Percentiles rank a stretch among this genome's conserved stretches.
Evolutionary conservation across 106 monocot species (phyloP).

Genomic region (Cymbidium sinense): DNA sequence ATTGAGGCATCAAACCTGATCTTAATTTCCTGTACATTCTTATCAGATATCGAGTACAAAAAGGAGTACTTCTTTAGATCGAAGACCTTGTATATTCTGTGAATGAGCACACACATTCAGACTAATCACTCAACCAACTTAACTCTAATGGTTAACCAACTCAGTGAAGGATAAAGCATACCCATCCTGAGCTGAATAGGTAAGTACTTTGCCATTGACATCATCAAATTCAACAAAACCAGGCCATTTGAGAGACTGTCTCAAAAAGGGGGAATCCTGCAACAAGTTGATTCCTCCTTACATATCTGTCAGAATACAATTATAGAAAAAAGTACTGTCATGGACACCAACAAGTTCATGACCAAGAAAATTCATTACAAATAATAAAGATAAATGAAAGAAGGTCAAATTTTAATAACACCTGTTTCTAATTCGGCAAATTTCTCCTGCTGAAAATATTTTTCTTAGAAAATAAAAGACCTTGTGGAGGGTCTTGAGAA

Average conservation of each 20-base stretch:
- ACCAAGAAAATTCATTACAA: neutral
- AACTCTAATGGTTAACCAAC: too few species aligned
- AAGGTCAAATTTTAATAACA: too few species aligned
- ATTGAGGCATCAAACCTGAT: slow-evolving; percentile 66
- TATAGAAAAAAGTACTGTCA: neutral
- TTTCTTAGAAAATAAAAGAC: too few species aligned
- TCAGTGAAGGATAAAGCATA: too few species aligned
- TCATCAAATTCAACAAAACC: slow-evolving; percentile 97
- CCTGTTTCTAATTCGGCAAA: too few species aligned
- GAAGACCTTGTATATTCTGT: slow-evolving; percentile 76
- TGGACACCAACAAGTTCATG: neutral
- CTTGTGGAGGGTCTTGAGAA: too few species aligned
- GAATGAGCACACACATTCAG: neutral
- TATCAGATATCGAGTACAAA: slow-evolving; percentile 85
- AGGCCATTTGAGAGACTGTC: slow-evolving; percentile 81
- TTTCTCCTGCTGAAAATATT: too few species aligned
- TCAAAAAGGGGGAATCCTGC: slow-evolving; percentile 85
- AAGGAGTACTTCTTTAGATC: slow-evolving; percentile 72
- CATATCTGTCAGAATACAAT: slow-evolving; percentile 48
- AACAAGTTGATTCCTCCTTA: slow-evolving; percentile 73
- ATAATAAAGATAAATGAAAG: too few species aligned
- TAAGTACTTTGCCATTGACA: slow-evolving; percentile 90
- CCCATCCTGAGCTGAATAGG: slow-evolving; percentile 89
- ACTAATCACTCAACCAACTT: neutral
- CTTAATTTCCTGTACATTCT: slow-evolving; percentile 87